Base-by-base conservation (phyloP, 371 early-diverging fungal genomes). In the Parasitella parasitica region DNA sequence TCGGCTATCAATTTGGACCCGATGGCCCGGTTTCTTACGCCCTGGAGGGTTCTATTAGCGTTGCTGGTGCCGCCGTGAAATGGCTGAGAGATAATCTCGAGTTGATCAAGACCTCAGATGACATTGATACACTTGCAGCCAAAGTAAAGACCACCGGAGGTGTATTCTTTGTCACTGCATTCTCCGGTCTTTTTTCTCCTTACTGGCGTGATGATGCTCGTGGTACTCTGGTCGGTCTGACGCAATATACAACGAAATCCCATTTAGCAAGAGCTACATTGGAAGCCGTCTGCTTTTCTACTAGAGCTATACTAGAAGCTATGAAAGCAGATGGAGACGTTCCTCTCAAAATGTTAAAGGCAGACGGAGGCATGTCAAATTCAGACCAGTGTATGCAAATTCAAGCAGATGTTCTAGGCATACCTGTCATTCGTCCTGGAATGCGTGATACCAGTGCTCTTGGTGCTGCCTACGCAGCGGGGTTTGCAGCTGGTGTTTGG, bases 381-480 rank as follows among this genome's bases (percentile, higher is more conserved):
- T 94, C 95, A 13, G 93, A 95, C 56, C 59, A 91, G 20, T 85
- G 89, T 54, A 96, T 96, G 95, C 96, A 97, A 76, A 81, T 95
- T 56, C 94, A 96, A 75, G 88, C 97, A 9, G 93, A 97, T 69
- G 81, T 94, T 20, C 71, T 93, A 46, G 91, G 91, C 11, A 90
- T 96, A 52, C 70, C 74, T 4, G 77, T 77, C 1, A 49, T 56
- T 34, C 86, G 98, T 26, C 96, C 98, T 0, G 77, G 75, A 22
- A 95, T 96, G 95, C 80, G 87, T 34, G 97, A 97, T 72, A 92
- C 93, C 22, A 96, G 97, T 3, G 96, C 95, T 0, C 74, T 96
- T 20, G 98, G 98, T 24, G 97, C 97, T 15, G 98, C 98, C 0
- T 82, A 94, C 34, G 98, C 95, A 8, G 97, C 98, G 15, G 97